A percentile compares a stretch with the other conserved stretches of the same genome.
Evolutionary conservation across 805 yeast species (phyloP).

Genomic region (Ogataea paraovalis): DNA sequence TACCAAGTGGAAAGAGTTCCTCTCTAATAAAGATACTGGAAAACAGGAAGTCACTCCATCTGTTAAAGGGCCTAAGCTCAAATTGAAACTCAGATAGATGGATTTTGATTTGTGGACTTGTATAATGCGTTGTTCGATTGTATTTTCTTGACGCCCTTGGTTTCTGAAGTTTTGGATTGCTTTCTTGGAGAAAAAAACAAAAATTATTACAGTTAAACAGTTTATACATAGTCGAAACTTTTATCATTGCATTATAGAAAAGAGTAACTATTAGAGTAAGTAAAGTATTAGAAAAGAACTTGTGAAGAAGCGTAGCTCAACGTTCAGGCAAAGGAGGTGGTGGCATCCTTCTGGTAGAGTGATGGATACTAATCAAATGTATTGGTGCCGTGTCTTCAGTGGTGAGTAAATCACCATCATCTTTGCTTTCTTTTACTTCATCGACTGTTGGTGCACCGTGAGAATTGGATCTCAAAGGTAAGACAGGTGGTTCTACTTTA

Average conservation of each 20-base stretch:
- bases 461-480: no score
- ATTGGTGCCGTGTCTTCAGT: background rate
- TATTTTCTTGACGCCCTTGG: no score
- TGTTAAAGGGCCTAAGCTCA: background rate
- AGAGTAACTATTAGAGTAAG: background rate
- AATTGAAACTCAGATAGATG: background rate
- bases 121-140: no score
- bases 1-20: background rate
- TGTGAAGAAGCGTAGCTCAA: no score
- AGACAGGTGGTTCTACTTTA: background rate
- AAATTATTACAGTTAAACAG: no score
- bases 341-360: conserved; percentile 4
- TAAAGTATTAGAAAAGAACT: background rate
- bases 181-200: no score
- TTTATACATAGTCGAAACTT: background rate
- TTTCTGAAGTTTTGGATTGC: no score
- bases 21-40: background rate
- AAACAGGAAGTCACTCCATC: background rate
- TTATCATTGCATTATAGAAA: background rate
- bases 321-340: conserved; percentile 3
- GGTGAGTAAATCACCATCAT: background rate
- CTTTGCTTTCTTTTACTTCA: no score
- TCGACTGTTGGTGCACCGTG: no score
- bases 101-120: background rate
- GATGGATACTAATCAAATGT: background rate